A percentile compares a stretch with the other conserved stretches of the same genome.
These are phyloP conservation scores for Boletus vermiculosoides DNA, from an alignment of 768 basidiomycete genomes.

Conservation along the genomic window DNA sequence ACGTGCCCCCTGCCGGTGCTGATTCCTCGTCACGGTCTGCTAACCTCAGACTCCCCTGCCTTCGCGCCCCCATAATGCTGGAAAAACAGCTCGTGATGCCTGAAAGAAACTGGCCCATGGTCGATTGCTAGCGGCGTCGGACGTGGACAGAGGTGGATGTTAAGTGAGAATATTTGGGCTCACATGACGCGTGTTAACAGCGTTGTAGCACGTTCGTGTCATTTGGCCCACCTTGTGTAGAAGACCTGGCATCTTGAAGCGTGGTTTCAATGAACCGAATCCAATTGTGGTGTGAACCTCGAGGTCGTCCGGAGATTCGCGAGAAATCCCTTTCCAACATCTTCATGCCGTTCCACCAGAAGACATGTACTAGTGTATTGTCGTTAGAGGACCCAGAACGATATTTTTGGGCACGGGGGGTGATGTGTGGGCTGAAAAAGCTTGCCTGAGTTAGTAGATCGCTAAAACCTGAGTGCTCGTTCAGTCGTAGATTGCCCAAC, in stretches of 20 bases:
- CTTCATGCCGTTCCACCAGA: neutral
- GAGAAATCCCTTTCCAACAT: neutral
- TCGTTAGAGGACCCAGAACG: neutral
- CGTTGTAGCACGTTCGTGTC: neutral
- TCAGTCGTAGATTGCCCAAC: neutral
- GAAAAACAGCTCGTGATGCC: conserved; percentile 1
- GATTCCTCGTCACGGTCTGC: conserved; percentile 20
- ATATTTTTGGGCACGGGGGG: neutral
- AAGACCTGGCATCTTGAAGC: conserved; percentile 2
- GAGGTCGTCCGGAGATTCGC: neutral
- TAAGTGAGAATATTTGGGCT: neutral
- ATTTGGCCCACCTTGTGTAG: neutral
- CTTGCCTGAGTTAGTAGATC: neutral
- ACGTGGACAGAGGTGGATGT: conserved; percentile 1
- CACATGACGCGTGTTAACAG: conserved; percentile 11
- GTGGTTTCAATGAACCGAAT: conserved; percentile 5
- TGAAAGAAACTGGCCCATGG: conserved; percentile 25
- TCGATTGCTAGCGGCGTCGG: conserved; percentile 10
- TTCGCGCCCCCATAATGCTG: neutral
- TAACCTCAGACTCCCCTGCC: conserved; percentile 13
- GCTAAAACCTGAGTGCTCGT: neutral
- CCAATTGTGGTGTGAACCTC: neutral
- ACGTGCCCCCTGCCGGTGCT: neutral
- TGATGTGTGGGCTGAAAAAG: neutral
- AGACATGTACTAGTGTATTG: neutral